A percentile compares a stretch with the other conserved stretches of the same genome.
These are phyloP conservation scores for Trichosanthes cucumerina DNA, from an alignment of 306 rosid genomes.

Conservation along the genomic window DNA sequence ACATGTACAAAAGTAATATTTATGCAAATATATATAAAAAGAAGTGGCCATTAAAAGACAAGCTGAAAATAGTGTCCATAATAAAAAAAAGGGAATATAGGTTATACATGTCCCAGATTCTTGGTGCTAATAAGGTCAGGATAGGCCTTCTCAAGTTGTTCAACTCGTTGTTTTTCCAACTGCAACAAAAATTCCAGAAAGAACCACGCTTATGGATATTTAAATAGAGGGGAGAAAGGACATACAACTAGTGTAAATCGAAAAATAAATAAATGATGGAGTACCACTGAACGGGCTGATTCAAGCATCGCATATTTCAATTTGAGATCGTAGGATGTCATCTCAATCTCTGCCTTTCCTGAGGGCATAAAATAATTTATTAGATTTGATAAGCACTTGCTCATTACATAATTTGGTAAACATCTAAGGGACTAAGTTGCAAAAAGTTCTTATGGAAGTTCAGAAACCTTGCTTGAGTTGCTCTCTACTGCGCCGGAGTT, in stretches of 20 bases:
- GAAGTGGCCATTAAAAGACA: not conserved
- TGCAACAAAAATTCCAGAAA: slow-evolving; percentile 33
- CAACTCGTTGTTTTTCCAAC: slow-evolving; percentile 69
- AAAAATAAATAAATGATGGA: slow-evolving; percentile 7
- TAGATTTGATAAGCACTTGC: not conserved
- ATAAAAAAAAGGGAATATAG: slow-evolving; percentile 12
- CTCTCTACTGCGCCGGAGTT: slow-evolving; percentile 38
- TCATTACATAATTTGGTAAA: not conserved
- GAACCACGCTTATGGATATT: slow-evolving; percentile 8
- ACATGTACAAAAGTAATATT: not conserved
- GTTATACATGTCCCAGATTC: slow-evolving; percentile 78
- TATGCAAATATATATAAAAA: not conserved
- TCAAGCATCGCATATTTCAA: slow-evolving; percentile 61
- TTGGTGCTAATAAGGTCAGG: slow-evolving; percentile 88
- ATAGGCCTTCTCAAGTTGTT: slow-evolving; percentile 79
- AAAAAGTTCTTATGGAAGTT: not conserved
- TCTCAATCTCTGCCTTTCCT: slow-evolving; percentile 67
- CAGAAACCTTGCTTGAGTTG: slow-evolving; percentile 54
- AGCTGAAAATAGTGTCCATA: slow-evolving; percentile 11
- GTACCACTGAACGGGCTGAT: slow-evolving; percentile 67
- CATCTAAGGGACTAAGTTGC: not conserved
- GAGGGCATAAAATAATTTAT: slow-evolving; percentile 21
- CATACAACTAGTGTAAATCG: not conserved
- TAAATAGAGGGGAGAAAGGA: not conserved
- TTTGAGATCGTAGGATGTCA: slow-evolving; percentile 47